Conservation (phyloP, 2,329 filamentous ascomycete species). For the Tolypocladium nubicola region DNA sequence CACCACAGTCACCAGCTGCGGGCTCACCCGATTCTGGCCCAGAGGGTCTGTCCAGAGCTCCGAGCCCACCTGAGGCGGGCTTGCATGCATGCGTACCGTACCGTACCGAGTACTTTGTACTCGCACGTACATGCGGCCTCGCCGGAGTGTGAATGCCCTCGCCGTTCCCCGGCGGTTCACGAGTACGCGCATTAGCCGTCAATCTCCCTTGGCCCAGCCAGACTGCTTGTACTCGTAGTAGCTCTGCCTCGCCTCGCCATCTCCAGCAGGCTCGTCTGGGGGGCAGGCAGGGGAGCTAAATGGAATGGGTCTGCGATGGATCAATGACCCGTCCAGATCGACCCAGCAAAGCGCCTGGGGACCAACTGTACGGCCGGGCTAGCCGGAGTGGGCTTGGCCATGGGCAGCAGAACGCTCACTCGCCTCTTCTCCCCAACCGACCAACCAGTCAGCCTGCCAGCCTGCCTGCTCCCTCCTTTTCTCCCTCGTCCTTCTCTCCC, state of each 20-base stretch:
- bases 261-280: neutral
- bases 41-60: neutral
- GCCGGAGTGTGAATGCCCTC: neutral
- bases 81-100: neutral
- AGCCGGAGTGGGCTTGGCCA: conserved; percentile 1
- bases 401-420: neutral
- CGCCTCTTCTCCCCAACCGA: neutral
- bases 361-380: neutral
- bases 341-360: conserved; percentile 1
- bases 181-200: neutral
- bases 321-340: conserved; percentile 2
- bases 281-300: neutral
- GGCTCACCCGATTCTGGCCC: neutral
- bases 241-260: neutral
- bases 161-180: neutral
- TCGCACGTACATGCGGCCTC: neutral
- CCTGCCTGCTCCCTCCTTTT: neutral
- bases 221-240: neutral
- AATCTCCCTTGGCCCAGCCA: neutral
- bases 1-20: neutral
- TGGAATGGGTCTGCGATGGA: neutral
- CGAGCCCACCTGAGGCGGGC: neutral
- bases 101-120: neutral
- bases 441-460: neutral
- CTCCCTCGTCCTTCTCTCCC: neutral